Base-by-base conservation (phyloP, 352 stramenopile genomes). In the Lagenidium sp. region DNA sequence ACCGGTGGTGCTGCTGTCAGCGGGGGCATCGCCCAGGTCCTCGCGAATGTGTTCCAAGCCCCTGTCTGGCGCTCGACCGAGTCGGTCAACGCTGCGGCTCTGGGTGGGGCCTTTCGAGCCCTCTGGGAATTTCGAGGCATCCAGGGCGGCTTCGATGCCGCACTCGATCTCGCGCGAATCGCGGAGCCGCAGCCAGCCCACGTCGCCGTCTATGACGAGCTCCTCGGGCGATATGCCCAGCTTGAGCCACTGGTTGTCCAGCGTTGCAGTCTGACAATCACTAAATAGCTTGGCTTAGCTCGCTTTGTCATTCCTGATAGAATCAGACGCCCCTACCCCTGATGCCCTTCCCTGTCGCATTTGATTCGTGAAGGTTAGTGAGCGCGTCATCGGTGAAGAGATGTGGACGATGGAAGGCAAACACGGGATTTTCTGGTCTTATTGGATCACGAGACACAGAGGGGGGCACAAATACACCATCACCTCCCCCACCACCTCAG, bases 1-100 rank as follows among this genome's bases (percentile, higher is more conserved):
- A 74, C 79, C 15, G 72, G 72, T 6, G 72, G 76, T 12, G 72
- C 69, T 0, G 69, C 76, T 1, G 57, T 60, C n/a, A 85, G 84
- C 57, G 42, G 54, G 34, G 53, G 50, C 19, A 59, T 88, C 36
- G 35, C 85, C 8, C 68, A 88, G 55, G 59, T 79, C 10, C 58
- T 85, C 7, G 70, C 72, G 1, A 45, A 62, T 28, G 57, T 66
- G 2, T 62, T 62, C 39, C 19, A 24, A 4, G 47, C 37, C 1
- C 41, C 57, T 6, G 52, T 62, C 13, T 36, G 47, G n/a, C 36
- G 47, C 1, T 39, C 59, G 3, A 19, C 20, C 23, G 41, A 32
- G 10, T 7, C n/a, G 4, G 36, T 25, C 39, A 61, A 65, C 34
- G 53, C 56, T 3, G 56, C 56, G 6, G 56, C 57, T 4, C 40